Percentiles rank a stretch among this genome's conserved stretches.
Conservation (phyloP, 2,329 filamentous ascomycete genomes). For the Colletotrichum lupini region DNA sequence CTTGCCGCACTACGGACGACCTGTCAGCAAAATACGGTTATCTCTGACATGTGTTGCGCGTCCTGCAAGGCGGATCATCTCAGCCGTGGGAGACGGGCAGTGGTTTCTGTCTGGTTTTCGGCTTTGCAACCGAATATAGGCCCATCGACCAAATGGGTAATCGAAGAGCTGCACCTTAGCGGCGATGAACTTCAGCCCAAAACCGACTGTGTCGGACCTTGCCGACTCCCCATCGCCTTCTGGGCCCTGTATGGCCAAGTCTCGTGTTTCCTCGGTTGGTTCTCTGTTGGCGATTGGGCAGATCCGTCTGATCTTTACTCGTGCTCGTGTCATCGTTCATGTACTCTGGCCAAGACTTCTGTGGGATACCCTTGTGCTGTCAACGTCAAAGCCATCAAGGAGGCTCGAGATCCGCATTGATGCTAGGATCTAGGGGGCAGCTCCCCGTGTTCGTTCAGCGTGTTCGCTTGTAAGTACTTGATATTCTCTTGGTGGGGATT, state of each 20-base stretch:
- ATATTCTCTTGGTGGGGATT: neutral
- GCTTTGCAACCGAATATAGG: neutral
- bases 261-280: neutral
- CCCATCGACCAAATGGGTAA: neutral
- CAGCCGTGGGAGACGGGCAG: neutral
- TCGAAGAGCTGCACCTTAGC: neutral
- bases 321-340: slow-evolving; percentile 12
- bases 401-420: slow-evolving; percentile 8
- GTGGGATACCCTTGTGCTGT: slow-evolving; percentile 10
- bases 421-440: neutral
- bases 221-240: neutral
- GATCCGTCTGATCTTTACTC: slow-evolving; percentile 4
- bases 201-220: slow-evolving; percentile 21
- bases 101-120: neutral
- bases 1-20: slow-evolving; percentile 20
- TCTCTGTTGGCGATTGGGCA: neutral
- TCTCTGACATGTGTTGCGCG: neutral
- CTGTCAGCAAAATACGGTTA: neutral
- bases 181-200: slow-evolving; percentile 12
- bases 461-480: slow-evolving; percentile 1
- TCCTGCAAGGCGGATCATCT: neutral
- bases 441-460: slow-evolving; percentile 6
- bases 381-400: neutral
- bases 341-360: neutral
- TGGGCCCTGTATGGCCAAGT: slow-evolving; percentile 8